Percentiles rank a stretch among this genome's conserved stretches.
phyloP scores from a whole-genome alignment of 768 basidiomycete genomes.

The Austroboletus festivus region DNA sequence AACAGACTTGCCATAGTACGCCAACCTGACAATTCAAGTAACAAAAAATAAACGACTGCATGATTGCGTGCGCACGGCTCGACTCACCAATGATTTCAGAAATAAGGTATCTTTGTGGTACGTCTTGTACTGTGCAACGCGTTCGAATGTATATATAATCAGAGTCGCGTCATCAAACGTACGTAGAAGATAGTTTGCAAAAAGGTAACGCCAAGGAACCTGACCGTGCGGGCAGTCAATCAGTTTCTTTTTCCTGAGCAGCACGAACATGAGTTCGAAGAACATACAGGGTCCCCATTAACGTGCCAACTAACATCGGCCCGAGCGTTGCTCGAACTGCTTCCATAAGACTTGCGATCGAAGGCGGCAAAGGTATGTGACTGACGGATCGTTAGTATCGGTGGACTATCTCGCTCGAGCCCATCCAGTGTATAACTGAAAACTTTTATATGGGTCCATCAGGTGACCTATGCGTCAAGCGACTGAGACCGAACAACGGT shows the following conservation, averaged over 20 bases:
- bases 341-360: too few species aligned
- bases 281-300: neutral
- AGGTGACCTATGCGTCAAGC: too few species aligned
- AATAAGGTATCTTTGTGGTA: neutral
- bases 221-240: neutral
- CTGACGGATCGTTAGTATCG: too few species aligned
- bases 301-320: neutral
- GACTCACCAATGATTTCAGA: neutral
- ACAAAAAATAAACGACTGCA: neutral
- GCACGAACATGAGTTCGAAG: neutral
- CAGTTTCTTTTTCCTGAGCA: neutral
- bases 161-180: neutral
- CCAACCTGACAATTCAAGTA: neutral
- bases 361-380: too few species aligned
- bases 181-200: neutral
- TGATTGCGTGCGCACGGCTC: neutral
- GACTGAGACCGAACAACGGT: too few species aligned
- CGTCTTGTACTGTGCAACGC: neutral
- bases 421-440: too few species aligned
- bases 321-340: neutral
- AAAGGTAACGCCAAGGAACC: neutral
- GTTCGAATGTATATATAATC: too few species aligned
- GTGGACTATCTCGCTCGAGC: too few species aligned
- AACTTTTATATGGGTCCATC: too few species aligned
- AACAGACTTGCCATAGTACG: neutral